Evolutionary conservation across 208 protist genomes (phyloP).

Genomic region (Wallacemonas sp.): DNA sequence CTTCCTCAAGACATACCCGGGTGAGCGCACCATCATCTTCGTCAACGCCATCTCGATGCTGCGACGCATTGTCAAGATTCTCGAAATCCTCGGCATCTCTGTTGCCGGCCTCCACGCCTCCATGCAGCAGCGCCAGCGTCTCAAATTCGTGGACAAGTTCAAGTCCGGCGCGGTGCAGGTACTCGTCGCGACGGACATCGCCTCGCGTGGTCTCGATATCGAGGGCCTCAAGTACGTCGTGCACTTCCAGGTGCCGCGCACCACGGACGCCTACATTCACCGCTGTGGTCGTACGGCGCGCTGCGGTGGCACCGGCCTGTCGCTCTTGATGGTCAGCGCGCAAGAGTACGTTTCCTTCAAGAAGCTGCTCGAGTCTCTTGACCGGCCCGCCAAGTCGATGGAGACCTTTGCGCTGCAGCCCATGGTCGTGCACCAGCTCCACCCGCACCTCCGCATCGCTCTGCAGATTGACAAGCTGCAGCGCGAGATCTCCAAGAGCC

Average conservation of each 20-base stretch:
- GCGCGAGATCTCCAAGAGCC: conserved; percentile 80
- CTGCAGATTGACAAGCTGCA: conserved; percentile 89
- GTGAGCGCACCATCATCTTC: conserved; percentile 93
- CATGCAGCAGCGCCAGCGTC: conserved; percentile 97
- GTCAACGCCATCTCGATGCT: conserved; percentile 95
- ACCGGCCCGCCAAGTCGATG: conserved; percentile 56
- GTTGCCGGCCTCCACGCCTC: conserved; percentile 92
- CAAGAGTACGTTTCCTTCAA: conserved; percentile 86
- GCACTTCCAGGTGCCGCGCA: conserved; percentile 96
- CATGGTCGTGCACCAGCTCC: conserved; percentile 80
- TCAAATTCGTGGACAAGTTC: conserved; percentile 97
- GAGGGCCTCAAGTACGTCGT: conserved; percentile 95
- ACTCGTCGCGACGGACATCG: conserved; percentile 93
- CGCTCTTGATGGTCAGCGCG: conserved; percentile 82
- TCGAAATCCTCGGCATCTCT: conserved; percentile 87
- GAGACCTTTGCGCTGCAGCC: conserved; percentile 83
- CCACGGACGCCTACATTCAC: conserved; percentile 96
- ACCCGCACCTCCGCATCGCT: conserved; percentile 70
- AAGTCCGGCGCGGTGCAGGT: conserved; percentile 64
- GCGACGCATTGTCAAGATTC: conserved; percentile 90
- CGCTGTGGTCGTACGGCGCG: conserved; percentile 96
- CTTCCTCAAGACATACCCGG: conserved; percentile 87
- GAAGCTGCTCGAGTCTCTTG: conserved; percentile 82
- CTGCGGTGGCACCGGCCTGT: conserved; percentile 80
- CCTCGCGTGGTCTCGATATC: conserved; percentile 95